Evolutionary conservation across 805 yeast species (phyloP), one percentile per base, ranked within the genome.

Genomic region (Dipodascus geniculatus): DNA sequence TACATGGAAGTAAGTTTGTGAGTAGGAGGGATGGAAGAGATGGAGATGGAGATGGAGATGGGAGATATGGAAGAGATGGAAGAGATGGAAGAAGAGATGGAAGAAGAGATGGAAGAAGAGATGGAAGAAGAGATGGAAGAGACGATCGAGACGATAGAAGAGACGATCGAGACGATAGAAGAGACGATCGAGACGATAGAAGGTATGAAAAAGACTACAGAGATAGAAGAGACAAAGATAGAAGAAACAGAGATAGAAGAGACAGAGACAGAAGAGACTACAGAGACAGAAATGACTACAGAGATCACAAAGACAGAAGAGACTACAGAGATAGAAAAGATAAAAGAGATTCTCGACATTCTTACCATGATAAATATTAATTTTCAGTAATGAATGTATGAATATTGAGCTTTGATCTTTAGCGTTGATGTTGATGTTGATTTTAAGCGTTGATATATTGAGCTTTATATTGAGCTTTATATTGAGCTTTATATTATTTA

Each of bases 381-480:
- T 51, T 51, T 22, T n/a, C 11, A 44, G 19, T 44, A 44, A 44
- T 44, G 22, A 44, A 44, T 44, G 22, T 9, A n/a, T n/a, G n/a
- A n/a, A n/a, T n/a, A n/a, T 28, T 28, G 33, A 28, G 33, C 33
- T 6, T 6, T 28, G 33, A 28, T 28, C 11, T 28, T 28, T 6
- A 28, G 33, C 33, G 11, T 6, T 28, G 33, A 28, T 28, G 6
- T 28, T 28, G 33, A 28, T 6, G 33, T 11, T 28, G 33, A 28
- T n/a, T n/a, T n/a, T n/a, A n/a, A n/a, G n/a, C n/a, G 19, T 8
- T 48, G 50, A 31, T 49, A 49, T 48, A 24, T 22, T 28, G 33
- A 14, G 9, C 24, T 28, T 23, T 42, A 23, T 52, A 52, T 19
- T 52, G 51, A 22, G 31, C 48, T 31, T 52, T 52, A n/a, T n/a